Base-by-base conservation (phyloP, 176 grass and related monocot genomes). In the Raddia distichophylla region DNA sequence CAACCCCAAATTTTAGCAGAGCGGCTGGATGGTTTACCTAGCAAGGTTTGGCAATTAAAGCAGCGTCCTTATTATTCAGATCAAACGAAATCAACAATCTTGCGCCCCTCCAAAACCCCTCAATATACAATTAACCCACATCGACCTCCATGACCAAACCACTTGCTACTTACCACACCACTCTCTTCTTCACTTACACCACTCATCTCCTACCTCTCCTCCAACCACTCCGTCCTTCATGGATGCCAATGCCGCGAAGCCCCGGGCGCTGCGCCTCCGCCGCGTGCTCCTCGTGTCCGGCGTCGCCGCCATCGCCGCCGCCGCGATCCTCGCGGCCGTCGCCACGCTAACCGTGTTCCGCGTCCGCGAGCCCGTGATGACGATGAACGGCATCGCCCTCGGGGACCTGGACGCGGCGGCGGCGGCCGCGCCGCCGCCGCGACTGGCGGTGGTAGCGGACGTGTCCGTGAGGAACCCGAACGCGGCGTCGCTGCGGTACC, bases 391-490 rank as follows among this genome's bases (percentile, higher is more conserved):
- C 63, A 67, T 94, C 60, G 35, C 71, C n/a, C 17, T 97, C 9
- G 8, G 61, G 50, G 78, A 87, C 71, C 73, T 91, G 20, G 19
- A 3, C 57, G 3, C 34, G 19, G 44, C 15, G 67, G 10, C 83
- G 77, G 50, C 43, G 53, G n/a, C n/a, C n/a, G n/a, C n/a, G n/a
- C n/a, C n/a, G n/a, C n/a, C n/a, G n/a, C n/a, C n/a, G n/a, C n/a
- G n/a, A n/a, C n/a, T n/a, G n/a, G 82, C 91, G 12, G 65, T 94
- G 67, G 64, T 86, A 35, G 85, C 86, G 37, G 89, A 90, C 75
- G 82, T 94, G 77, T 97, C 89, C 66, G 87, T 97, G 42, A 79
- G 40, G 67, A 97, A 97, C 87, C 94, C 94, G 51, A 97, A 97
- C 86, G 87, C 94, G 33, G 87, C 68, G 54, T 74, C 85, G 47